phyloP scores from a whole-genome alignment of 495 filamentous ascomycete genomes.

The Aspergillus taichungensis region DNA sequence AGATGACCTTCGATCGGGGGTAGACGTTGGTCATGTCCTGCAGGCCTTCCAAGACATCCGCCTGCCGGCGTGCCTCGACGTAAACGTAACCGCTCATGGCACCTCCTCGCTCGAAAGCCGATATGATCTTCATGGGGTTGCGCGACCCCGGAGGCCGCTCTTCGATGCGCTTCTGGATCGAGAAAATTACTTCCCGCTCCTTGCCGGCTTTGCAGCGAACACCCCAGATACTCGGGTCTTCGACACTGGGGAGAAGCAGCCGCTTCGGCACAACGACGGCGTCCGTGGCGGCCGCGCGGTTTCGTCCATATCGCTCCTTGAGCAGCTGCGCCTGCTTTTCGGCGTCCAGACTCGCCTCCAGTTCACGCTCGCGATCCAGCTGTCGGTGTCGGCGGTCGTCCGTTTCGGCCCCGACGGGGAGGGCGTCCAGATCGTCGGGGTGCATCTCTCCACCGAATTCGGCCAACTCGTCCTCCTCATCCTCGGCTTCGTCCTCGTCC shows the following conservation, averaged over 20 bases:
- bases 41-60: conserved; percentile 71
- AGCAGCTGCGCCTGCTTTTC: conserved; percentile 86
- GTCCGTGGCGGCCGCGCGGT: conserved; percentile 46
- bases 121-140: conserved; percentile 68
- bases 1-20: conserved; percentile 66
- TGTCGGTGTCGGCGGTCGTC: conserved; percentile 92
- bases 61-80: conserved; percentile 78
- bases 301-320: conserved; percentile 72
- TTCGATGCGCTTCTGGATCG: conserved; percentile 78
- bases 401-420: conserved; percentile 66
- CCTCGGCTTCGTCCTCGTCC: conserved; percentile 86
- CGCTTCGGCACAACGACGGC: conserved; percentile 72
- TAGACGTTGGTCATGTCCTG: conserved; percentile 82
- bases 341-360: conserved; percentile 75
- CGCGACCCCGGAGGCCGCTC: conserved; percentile 61
- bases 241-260: conserved; percentile 81
- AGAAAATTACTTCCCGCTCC: conserved; percentile 80
- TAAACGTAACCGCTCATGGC: conserved; percentile 92
- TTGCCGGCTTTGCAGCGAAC: conserved; percentile 90
- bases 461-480: conserved; percentile 73
- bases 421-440: conserved; percentile 77
- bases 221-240: conserved; percentile 95
- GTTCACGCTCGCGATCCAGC: conserved; percentile 83
- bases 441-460: conserved; percentile 86
- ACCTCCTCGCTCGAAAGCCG: conserved; percentile 81